A percentile compares a stretch with the other conserved stretches of the same genome.
Conservation (phyloP, 2,329 filamentous ascomycete species). For the Talaromyces pinophilus region DNA sequence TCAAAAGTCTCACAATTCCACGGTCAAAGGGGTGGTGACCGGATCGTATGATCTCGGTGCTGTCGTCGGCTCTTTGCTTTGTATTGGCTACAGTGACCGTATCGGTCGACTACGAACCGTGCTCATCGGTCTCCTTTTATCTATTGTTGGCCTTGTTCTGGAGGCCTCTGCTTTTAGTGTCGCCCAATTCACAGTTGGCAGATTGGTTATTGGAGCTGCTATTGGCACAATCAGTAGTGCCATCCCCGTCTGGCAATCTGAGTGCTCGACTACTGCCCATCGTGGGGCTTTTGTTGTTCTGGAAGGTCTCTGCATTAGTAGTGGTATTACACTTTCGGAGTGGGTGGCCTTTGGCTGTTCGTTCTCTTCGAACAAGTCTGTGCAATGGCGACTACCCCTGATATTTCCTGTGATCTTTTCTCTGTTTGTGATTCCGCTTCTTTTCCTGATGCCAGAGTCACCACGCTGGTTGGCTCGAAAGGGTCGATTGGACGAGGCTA, state of each 20-base stretch:
- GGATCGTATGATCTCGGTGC: constrained; percentile 51
- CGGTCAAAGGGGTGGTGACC: constrained; percentile 49
- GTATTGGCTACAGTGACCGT: constrained; percentile 48
- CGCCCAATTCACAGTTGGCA: constrained; percentile 50
- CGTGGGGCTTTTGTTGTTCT: constrained; percentile 50
- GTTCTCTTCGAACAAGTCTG: constrained; percentile 36
- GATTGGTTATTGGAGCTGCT: constrained; percentile 49
- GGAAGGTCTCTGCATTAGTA: constrained; percentile 45
- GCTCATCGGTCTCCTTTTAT: constrained; percentile 43
- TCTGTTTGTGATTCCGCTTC: constrained; percentile 27
- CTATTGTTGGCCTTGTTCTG: constrained; percentile 48
- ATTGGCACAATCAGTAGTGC: constrained; percentile 48
- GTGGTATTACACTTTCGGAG: constrained; percentile 46
- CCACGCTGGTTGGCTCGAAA: constrained; percentile 65
- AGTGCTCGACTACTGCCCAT: constrained; percentile 42
- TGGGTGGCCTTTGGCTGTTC: constrained; percentile 50
- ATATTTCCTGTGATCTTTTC: constrained; percentile 31
- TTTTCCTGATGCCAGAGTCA: constrained; percentile 56
- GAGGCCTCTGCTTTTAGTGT: constrained; percentile 50
- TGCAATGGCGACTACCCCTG: constrained; percentile 31
- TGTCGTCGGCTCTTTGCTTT: constrained; percentile 50
- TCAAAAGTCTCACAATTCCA: constrained; percentile 48
- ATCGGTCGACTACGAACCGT: constrained; percentile 51
- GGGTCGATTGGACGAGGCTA: constrained; percentile 65
- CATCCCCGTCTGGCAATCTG: constrained; percentile 49